phyloP scores from a whole-genome alignment of 805 yeast genomes.

The Candida dendrica region DNA sequence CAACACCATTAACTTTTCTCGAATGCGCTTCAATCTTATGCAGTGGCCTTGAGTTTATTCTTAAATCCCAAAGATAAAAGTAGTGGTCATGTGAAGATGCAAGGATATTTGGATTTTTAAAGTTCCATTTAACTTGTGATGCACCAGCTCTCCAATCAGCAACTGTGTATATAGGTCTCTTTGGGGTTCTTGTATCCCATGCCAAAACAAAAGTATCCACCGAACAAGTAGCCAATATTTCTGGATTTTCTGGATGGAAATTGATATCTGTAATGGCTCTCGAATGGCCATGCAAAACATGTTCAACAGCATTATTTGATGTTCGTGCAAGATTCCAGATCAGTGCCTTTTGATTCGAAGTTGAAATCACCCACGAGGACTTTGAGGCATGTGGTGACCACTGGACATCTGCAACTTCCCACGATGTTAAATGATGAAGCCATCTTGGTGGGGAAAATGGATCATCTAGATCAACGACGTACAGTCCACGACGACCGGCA shows the following conservation, averaged over 20 bases:
- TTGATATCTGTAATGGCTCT: conserved; percentile 95
- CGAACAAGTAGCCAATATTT: conserved; percentile 84
- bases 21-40: conserved; percentile 63
- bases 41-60: conserved; percentile 76
- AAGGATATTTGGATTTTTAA: conserved; percentile 61
- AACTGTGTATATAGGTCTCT: conserved; percentile 64
- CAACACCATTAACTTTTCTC: conserved; percentile 87
- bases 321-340: conserved; percentile 82
- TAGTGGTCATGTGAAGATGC: conserved; percentile 84
- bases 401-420: conserved; percentile 99
- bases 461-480: conserved; percentile 88
- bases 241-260: conserved; percentile 84
- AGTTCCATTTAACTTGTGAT: conserved; percentile 92
- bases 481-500: conserved; percentile 81
- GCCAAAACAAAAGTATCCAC: conserved; percentile 81
- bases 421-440: conserved; percentile 85
- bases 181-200: conserved; percentile 87
- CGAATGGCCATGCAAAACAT: conserved; percentile 81
- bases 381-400: conserved; percentile 91
- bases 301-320: conserved; percentile 71
- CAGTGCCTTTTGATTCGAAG: conserved; percentile 91
- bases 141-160: conserved; percentile 97
- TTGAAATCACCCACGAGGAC: conserved; percentile 87
- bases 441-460: conserved; percentile 94
- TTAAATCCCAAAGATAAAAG: conserved; percentile 79